A percentile compares a stretch with the other conserved stretches of the same genome.
phyloP scores from a whole-genome alignment of 352 stramenopile genomes.

The Aphanomyces euteiches region DNA sequence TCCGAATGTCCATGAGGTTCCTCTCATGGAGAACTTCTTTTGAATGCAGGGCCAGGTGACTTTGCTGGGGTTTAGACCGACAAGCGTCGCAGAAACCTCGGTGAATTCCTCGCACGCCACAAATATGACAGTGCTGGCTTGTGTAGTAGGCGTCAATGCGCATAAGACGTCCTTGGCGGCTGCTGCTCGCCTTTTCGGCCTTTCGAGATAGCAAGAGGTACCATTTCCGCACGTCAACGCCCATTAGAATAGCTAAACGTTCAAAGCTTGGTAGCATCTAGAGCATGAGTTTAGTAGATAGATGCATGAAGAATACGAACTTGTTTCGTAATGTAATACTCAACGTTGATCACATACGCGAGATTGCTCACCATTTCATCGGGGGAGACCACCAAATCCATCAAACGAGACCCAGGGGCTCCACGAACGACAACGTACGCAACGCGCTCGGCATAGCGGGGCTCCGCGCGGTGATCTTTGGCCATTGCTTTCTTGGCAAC shows the following conservation, averaged over 20 bases:
- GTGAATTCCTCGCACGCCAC: slow-evolving; percentile 36
- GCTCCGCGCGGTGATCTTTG: slow-evolving; percentile 70
- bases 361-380: slow-evolving; percentile 49
- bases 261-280: slow-evolving; percentile 83
- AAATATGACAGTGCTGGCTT: slow-evolving; percentile 77
- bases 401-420: slow-evolving; percentile 71
- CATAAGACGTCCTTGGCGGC: slow-evolving; percentile 30
- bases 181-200: neutral
- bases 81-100: slow-evolving; percentile 15
- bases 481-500: slow-evolving; percentile 76
- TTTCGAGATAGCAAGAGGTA: slow-evolving; percentile 57
- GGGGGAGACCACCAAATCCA: slow-evolving; percentile 88
- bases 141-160: slow-evolving; percentile 81
- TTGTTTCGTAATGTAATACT: slow-evolving; percentile 93
- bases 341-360: slow-evolving; percentile 77
- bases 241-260: slow-evolving; percentile 73
- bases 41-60: neutral
- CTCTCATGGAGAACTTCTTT: neutral
- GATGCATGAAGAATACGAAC: slow-evolving; percentile 32
- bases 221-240: slow-evolving; percentile 73
- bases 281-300: slow-evolving; percentile 5
- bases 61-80: neutral
- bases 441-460: slow-evolving; percentile 81
- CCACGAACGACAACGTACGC: slow-evolving; percentile 90
- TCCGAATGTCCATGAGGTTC: neutral